A percentile compares a stretch with the other conserved stretches of the same genome.
These are phyloP conservation scores for Verticillium albo-atrum DNA, from an alignment of 2,329 filamentous ascomycete species.

Conservation along the genomic window DNA sequence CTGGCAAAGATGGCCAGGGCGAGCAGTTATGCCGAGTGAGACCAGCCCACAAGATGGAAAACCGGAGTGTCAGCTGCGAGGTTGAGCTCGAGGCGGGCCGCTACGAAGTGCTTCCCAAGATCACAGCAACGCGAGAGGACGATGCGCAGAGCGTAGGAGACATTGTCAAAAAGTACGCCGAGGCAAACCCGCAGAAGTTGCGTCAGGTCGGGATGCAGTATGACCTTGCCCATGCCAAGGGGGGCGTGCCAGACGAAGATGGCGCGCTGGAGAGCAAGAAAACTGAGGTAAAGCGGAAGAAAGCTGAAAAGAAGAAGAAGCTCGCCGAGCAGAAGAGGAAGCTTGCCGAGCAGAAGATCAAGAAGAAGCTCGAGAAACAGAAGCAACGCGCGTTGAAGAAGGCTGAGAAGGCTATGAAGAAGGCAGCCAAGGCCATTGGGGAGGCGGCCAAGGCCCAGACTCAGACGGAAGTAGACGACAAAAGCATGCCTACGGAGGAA, in stretches of 20 bases:
- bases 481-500: background rate
- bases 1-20: constrained; percentile 2
- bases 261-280: constrained; percentile 22
- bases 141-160: constrained; percentile 48
- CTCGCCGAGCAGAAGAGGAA: constrained; percentile 17
- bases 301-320: constrained; percentile 18
- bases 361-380: constrained; percentile 7
- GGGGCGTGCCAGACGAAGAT: constrained; percentile 47
- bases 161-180: constrained; percentile 44
- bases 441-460: constrained; percentile 5
- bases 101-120: constrained; percentile 66
- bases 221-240: constrained; percentile 57
- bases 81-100: constrained; percentile 63
- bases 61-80: constrained; percentile 66
- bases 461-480: constrained; percentile 1
- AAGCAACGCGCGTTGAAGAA: constrained; percentile 5
- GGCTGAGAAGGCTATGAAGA: constrained; percentile 11
- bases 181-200: constrained; percentile 57
- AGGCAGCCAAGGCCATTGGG: constrained; percentile 13
- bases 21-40: constrained; percentile 30
- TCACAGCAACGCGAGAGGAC: constrained; percentile 49
- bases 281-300: constrained; percentile 19
- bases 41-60: constrained; percentile 35
- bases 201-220: constrained; percentile 54
- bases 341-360: constrained; percentile 14